Evolutionary conservation across 176 grass and related monocot species (phyloP).

Genomic region (Metroxylon sagu): DNA sequence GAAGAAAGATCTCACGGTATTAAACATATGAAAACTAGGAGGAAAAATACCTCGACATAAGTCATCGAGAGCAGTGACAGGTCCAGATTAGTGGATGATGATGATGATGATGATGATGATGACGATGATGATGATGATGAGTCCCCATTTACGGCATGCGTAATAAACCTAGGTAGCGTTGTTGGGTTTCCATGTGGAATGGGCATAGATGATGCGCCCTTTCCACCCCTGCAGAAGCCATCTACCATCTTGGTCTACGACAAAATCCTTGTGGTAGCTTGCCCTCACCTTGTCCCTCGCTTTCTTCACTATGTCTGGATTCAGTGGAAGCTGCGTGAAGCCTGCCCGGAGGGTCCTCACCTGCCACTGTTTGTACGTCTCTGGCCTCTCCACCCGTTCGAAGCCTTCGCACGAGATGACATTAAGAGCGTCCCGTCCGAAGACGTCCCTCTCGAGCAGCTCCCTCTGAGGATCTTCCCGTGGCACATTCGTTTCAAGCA

Average conservation of each 20-base stretch:
- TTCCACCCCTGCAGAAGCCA: conserved; percentile 98
- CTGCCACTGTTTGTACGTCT: conserved; percentile 90
- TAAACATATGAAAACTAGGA: too few relatives aligned
- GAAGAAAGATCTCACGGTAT: too few relatives aligned
- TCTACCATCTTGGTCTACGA: conserved; percentile 61
- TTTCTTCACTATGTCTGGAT: conserved; percentile 74
- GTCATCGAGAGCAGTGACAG: too few relatives aligned
- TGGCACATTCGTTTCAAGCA: conserved; percentile 68
- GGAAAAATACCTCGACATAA: too few relatives aligned
- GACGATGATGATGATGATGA: too few relatives aligned
- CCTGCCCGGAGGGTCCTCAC: conserved; percentile 60
- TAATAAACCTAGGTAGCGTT: neutral
- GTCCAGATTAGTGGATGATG: too few relatives aligned
- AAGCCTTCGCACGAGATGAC: conserved; percentile 86
- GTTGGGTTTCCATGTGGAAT: conserved; percentile 70
- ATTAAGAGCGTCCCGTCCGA: conserved; percentile 56
- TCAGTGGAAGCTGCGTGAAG: conserved; percentile 63
- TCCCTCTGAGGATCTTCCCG: conserved; percentile 59
- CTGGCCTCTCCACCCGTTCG: conserved; percentile 87
- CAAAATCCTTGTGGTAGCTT: conserved; percentile 77
- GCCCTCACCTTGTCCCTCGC: conserved; percentile 44
- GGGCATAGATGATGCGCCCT: conserved; percentile 61
- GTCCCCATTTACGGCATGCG: conserved; percentile 1
- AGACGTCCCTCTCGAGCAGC: conserved; percentile 62
- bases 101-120: too few relatives aligned